Evolutionary conservation across 2,329 filamentous ascomycete species (phyloP), one percentile per base, ranked within the genome.

Genomic region (Gyromitra esculenta): DNA sequence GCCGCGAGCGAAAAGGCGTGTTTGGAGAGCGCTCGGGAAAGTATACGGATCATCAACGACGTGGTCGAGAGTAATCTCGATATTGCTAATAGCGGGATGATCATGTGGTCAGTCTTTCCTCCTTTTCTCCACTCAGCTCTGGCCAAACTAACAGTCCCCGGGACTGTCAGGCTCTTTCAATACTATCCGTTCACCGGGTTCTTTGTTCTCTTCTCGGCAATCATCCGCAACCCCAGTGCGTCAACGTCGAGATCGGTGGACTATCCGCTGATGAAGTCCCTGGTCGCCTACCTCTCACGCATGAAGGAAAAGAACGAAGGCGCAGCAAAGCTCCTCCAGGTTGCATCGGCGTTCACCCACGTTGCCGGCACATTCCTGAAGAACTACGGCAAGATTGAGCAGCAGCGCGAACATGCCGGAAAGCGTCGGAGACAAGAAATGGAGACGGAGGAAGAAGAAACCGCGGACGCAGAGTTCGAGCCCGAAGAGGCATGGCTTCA

Each of bases 111-210:
- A 77, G 84, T 74, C 39, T 21, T 60, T 56, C 45, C 41, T 45
- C 65, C 54, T 31, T 7, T 52, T 31, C 18, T 60, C 45, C 39
- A 15, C 9, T 21, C 45, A 15, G 43, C 43, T 31, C 15, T 43
- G 18, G 56, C 48, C 18, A 52, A 11, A 18, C 67, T 56, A 37
- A 63, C 18, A 15, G 11, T 15, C 0, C 21, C 45, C n/a, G 37
- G 6, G 31, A 13, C 25, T 5, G 37, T 18, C n/a, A 76, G 77
- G 76, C 56, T 80, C 21, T 78, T 80, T 71, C 71, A 80, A 69
- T 84, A 88, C 76, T 86, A 86, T 1, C 88, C 88, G 0, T 89
- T 90, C 79, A 86, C 87, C 0, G 88, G 88, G 0, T 88, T 89
- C 79, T 88, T 89, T 70, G 86, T 89, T 35, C 83, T 89, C 35